These are phyloP conservation scores for Podila verticillata DNA, from an alignment of 192 early-diverging fungal species.

Conservation along the genomic window DNA sequence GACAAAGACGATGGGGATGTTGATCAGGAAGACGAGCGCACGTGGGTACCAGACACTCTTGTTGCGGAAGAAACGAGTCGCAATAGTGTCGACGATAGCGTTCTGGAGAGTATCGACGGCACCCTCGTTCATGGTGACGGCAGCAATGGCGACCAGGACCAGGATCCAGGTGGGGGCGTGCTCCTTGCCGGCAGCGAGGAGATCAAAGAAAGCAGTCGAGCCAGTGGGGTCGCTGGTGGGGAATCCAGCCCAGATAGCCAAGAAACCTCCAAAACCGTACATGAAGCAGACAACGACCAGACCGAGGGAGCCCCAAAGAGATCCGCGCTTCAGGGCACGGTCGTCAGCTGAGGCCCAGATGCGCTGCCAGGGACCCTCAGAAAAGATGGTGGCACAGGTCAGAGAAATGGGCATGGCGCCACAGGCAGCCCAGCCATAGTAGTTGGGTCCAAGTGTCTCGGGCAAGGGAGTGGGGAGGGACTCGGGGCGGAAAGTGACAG, in stretches of 20 bases:
- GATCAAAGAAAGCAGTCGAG: conserved; percentile 70
- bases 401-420: conserved; percentile 68
- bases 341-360: conserved; percentile 71
- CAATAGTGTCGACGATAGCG: conserved; percentile 68
- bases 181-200: conserved; percentile 53
- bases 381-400: conserved; percentile 70
- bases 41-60: conserved; percentile 32
- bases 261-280: conserved; percentile 67
- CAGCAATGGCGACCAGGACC: conserved; percentile 63
- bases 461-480: conserved; percentile 54
- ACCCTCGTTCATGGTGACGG: conserved; percentile 69
- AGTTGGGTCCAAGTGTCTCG: conserved; percentile 64
- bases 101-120: conserved; percentile 74
- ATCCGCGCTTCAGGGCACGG: conserved; percentile 61
- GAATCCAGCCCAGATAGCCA: conserved; percentile 70
- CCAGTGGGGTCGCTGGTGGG: conserved; percentile 52
- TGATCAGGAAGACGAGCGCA: conserved; percentile 32
- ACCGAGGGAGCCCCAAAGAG: conserved; percentile 61
- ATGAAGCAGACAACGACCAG: conserved; percentile 62
- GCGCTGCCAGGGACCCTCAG: conserved; percentile 78
- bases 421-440: conserved; percentile 69
- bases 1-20: conserved; percentile 53
- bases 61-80: conserved; percentile 54
- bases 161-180: conserved; percentile 63
- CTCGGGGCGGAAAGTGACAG: conserved; percentile 60